Evolutionary conservation across 371 early-diverging fungal species (phyloP), one percentile per base, ranked within the genome.

Genomic region (Choanephora cucurbitarum): DNA sequence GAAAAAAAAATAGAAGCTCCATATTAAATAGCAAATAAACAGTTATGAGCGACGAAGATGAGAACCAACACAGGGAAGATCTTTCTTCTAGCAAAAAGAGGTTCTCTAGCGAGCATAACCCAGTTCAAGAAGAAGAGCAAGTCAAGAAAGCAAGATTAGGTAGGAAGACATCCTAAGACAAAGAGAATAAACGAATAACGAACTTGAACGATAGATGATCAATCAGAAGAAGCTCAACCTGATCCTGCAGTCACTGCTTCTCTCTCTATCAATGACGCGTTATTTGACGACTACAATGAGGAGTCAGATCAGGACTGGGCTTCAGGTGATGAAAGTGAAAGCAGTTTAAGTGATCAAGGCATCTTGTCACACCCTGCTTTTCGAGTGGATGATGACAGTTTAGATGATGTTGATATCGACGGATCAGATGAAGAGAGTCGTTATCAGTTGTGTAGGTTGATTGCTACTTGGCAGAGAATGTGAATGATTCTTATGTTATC

Each of bases 231-330:
- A 32, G 48, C 28, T 28, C 28, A 28, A 28, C 5, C 56, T 40
- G 57, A 57, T 62, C 57, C 57, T 18, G 62, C 52, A 39, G 57
- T 52, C 18, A 57, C 49, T 14, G 63, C 44, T 3, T 52, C 64
- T 19, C 34, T 58, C 15, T 57, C 54, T 14, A 63, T 54, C 21
- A 54, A 44, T 44, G 49, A 53, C 53, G 24, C 41, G n/a, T n/a
- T 48, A 3, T 62, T 57, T 39, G 75, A 70, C 11, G 67, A 65
- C 14, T 73, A 75, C 22, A 72, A 75, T 47, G 79, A 76, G 48
- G 79, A 79, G 40, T 73, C 76, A 1, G 79, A 79, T 60, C 70
- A 66, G 40, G 79, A 79, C 34, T 79, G 79, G 79, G 66, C 55
- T 21, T 58, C 64, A 40, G 51, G 55, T 24, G 57, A 54, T 39